Evolutionary conservation across 2,329 filamentous ascomycete species (phyloP).

Genomic region (Helotiales sp.): DNA sequence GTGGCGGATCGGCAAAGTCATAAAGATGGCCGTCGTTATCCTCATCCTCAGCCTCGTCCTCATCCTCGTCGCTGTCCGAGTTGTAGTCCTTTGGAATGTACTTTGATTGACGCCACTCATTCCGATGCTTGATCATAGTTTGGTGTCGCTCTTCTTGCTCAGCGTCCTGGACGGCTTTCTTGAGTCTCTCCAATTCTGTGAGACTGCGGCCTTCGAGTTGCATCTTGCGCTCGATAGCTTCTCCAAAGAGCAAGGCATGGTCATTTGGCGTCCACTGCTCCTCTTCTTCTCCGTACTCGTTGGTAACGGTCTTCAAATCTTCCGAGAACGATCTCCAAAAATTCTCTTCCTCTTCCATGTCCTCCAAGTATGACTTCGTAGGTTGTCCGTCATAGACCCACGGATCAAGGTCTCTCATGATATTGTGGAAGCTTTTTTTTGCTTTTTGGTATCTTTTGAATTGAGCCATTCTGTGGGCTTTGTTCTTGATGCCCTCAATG

Average conservation of each 20-base stretch:
- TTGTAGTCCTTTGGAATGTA: neutral
- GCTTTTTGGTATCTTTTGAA: neutral
- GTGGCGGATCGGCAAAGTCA: neutral
- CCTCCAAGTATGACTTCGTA: neutral
- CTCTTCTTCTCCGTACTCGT: neutral
- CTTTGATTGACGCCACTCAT: neutral
- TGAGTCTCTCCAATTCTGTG: neutral
- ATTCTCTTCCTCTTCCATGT: neutral
- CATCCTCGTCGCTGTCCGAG: neutral
- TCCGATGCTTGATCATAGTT: neutral
- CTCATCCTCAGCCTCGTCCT: constrained; percentile 10
- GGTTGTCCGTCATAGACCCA: neutral
- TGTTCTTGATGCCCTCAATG: neutral
- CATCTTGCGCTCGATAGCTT: neutral
- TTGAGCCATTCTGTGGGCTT: neutral
- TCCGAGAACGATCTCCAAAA: neutral
- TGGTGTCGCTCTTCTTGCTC: neutral
- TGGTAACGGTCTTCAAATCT: neutral
- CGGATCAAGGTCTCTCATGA: neutral
- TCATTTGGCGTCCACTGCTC: neutral
- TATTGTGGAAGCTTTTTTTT: neutral
- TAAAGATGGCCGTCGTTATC: constrained; percentile 6
- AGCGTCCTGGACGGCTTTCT: neutral
- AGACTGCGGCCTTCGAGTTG: constrained; percentile 8
- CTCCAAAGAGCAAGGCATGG: neutral